Percentiles rank a stretch among this genome's conserved stretches.
phyloP scores from a whole-genome alignment of 225 moss, liverwort and hornwort genomes.

The Sphagnum tenellum region DNA sequence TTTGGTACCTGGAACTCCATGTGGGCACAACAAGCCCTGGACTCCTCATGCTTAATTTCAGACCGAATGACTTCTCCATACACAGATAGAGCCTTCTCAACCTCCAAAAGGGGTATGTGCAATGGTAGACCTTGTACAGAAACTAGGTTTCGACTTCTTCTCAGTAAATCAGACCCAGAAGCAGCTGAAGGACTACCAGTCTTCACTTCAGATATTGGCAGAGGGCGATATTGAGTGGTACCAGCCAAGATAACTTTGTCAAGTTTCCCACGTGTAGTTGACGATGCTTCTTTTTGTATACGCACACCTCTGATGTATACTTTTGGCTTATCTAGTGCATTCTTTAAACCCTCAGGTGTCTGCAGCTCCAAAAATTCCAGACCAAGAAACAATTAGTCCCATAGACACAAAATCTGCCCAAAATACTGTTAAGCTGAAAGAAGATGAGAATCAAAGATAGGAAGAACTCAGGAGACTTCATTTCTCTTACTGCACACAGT shows the following conservation, averaged over 20 bases:
- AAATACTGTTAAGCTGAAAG: no score
- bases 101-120: constrained; percentile 60
- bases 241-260: constrained; percentile 22
- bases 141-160: constrained; percentile 23
- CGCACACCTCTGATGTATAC: constrained; percentile 66
- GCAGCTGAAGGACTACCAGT: constrained; percentile 16
- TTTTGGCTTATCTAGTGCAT: constrained; percentile 66
- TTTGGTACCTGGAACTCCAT: constrained; percentile 72
- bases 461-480: no score
- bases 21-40: constrained; percentile 58
- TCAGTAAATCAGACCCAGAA: constrained; percentile 15
- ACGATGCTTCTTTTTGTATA: constrained; percentile 80
- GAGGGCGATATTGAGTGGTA: constrained; percentile 16
- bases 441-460: no score
- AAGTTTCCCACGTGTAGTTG: constrained; percentile 38
- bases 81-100: constrained; percentile 63
- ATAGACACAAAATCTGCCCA: no score
- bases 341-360: constrained; percentile 68
- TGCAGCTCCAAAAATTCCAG: constrained; percentile 15
- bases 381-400: no score
- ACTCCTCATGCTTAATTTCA: constrained; percentile 60
- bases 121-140: constrained; percentile 65
- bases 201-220: constrained; percentile 17
- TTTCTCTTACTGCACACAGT: no score
- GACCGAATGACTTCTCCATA: constrained; percentile 63